Conservation (phyloP, 2,329 filamentous ascomycete species). For the Colletotrichum limetticola region DNA sequence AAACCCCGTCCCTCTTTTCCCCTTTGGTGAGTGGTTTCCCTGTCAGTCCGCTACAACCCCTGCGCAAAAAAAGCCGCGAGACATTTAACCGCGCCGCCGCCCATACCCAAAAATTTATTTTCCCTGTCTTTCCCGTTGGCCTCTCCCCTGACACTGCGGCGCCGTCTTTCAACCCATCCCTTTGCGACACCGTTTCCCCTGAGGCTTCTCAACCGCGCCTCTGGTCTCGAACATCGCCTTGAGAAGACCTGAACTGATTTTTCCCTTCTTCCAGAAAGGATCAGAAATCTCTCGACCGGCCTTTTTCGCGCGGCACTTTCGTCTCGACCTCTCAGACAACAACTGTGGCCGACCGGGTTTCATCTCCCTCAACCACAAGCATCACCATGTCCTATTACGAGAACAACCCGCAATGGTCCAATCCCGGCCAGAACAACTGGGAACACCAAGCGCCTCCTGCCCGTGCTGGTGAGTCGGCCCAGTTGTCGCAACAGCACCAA, state of each 20-base stretch:
- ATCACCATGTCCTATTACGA: slow-evolving; percentile 58
- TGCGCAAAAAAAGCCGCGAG: slow-evolving; percentile 36
- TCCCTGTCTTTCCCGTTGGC: slow-evolving; percentile 34
- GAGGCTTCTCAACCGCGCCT: slow-evolving; percentile 30
- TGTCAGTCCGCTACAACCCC: slow-evolving; percentile 29
- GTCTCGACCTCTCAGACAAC: slow-evolving; percentile 13
- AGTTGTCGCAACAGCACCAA: slow-evolving; percentile 30
- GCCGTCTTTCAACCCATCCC: slow-evolving; percentile 30
- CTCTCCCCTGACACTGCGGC: slow-evolving; percentile 35
- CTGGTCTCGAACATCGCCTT: slow-evolving; percentile 28
- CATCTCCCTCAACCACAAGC: background rate
- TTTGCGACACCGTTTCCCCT: slow-evolving; percentile 30
- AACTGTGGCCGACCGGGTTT: slow-evolving; percentile 18
- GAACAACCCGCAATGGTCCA: slow-evolving; percentile 53
- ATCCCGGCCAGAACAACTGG: slow-evolving; percentile 53
- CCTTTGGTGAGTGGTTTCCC: slow-evolving; percentile 35
- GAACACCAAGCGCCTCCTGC: slow-evolving; percentile 57
- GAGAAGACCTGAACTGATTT: slow-evolving; percentile 24
- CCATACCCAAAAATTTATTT: slow-evolving; percentile 34
- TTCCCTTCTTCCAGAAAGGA: slow-evolving; percentile 6
- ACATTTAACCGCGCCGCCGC: slow-evolving; percentile 36
- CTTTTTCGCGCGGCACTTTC: background rate
- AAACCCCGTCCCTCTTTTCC: slow-evolving; percentile 31
- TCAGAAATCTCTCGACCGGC: background rate
- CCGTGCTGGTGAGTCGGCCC: slow-evolving; percentile 45